phyloP scores from a whole-genome alignment of 2,329 filamentous ascomycete genomes.

The Coniochaeta pulveracea region DNA sequence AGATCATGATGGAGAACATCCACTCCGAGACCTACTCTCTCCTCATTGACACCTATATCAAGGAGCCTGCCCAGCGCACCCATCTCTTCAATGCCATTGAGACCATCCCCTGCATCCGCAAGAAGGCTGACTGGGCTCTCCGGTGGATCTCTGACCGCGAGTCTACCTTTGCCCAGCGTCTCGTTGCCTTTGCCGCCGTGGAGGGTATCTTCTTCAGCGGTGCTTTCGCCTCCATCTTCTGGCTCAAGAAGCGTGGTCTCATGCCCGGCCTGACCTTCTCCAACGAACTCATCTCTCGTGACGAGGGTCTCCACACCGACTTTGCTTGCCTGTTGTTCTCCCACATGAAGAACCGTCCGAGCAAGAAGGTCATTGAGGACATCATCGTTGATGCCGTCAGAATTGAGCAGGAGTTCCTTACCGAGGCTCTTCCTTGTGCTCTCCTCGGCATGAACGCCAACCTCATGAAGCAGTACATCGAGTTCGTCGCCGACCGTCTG shows the following conservation, averaged over 20 bases:
- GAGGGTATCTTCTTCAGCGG: slow-evolving; percentile 99
- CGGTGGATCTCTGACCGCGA: slow-evolving; percentile 89
- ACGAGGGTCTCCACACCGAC: slow-evolving; percentile 98
- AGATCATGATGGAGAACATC: slow-evolving; percentile 99
- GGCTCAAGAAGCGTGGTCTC: slow-evolving; percentile 99
- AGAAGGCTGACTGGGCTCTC: slow-evolving; percentile 97
- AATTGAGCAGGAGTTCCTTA: slow-evolving; percentile 97
- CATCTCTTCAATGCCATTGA: slow-evolving; percentile 99
- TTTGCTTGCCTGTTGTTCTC: slow-evolving; percentile 96
- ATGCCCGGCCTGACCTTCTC: slow-evolving; percentile 99
- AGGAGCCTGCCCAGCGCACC: slow-evolving; percentile 85
- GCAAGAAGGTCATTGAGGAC: slow-evolving; percentile 66
- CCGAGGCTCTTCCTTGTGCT: slow-evolving; percentile 83
- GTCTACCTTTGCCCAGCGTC: slow-evolving; percentile 88
- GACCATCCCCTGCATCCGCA: slow-evolving; percentile 95
- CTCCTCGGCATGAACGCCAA: slow-evolving; percentile 95
- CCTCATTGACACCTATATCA: slow-evolving; percentile 98
- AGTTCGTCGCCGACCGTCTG: slow-evolving; percentile 96
- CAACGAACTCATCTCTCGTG: slow-evolving; percentile 98
- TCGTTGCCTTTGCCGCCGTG: slow-evolving; percentile 93
- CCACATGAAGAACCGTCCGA: slow-evolving; percentile 87
- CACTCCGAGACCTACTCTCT: slow-evolving; percentile 99
- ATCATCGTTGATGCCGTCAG: slow-evolving; percentile 90
- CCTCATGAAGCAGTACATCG: slow-evolving; percentile 99
- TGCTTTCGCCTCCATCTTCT: slow-evolving; percentile 98